phyloP scores from a whole-genome alignment of 129 eudicot species.

The Ambrosia artemisiifolia region DNA sequence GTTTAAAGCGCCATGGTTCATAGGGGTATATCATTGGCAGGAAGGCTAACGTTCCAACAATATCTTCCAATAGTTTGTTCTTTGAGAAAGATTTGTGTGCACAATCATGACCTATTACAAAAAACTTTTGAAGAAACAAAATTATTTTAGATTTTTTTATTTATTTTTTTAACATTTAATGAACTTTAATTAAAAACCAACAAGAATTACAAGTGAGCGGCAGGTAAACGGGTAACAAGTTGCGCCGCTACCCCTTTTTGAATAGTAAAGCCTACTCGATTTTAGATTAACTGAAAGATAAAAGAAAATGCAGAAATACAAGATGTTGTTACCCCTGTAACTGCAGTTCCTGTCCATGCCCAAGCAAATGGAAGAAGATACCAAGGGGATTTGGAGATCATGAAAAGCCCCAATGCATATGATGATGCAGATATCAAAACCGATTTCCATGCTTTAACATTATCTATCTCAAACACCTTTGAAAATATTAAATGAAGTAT shows the following conservation, averaged over 20 bases:
- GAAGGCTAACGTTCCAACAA: slow-evolving; percentile 90
- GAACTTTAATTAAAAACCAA: no score
- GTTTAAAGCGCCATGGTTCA: slow-evolving; percentile 98
- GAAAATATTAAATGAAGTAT: neutral
- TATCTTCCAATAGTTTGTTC: slow-evolving; percentile 93
- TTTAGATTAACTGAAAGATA: neutral
- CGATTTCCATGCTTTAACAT: slow-evolving; percentile 86
- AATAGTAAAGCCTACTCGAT: no score
- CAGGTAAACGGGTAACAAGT: no score
- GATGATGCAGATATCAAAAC: slow-evolving; percentile 75
- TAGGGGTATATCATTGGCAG: slow-evolving; percentile 89
- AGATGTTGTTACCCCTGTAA: slow-evolving; percentile 77
- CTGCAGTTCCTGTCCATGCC: slow-evolving; percentile 99
- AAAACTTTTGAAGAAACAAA: slow-evolving; percentile 58
- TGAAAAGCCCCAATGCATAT: slow-evolving; percentile 73
- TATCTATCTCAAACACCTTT: slow-evolving; percentile 92
- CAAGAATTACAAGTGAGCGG: no score
- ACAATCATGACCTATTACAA: slow-evolving; percentile 97
- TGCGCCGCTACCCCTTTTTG: no score
- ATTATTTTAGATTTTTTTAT: slow-evolving; percentile 1
- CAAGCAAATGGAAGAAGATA: slow-evolving; percentile 92
- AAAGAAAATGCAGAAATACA: neutral
- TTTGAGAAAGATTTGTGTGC: slow-evolving; percentile 96
- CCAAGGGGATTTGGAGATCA: slow-evolving; percentile 93
- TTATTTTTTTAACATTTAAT: no score